phyloP scores from a whole-genome alignment of 768 basidiomycete genomes.

The Gloeopeniophorella convolvens region DNA sequence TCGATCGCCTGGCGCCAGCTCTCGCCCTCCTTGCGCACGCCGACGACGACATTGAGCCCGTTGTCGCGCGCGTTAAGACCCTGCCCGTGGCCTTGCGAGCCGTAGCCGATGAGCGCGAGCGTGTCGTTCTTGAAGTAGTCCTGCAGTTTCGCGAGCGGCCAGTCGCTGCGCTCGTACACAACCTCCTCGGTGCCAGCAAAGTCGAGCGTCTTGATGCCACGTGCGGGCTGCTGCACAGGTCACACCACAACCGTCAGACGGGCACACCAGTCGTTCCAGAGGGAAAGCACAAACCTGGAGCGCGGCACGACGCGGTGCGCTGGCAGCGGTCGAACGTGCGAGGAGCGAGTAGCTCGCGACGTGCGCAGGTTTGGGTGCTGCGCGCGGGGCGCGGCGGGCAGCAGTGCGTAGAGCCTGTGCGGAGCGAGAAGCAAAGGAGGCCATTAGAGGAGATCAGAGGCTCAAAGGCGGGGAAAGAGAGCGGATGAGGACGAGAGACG shows the following conservation, averaged over 20 bases:
- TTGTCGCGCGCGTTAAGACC: slow-evolving; percentile 99
- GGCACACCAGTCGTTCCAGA: background rate
- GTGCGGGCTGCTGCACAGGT: slow-evolving; percentile 38
- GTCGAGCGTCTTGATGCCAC: slow-evolving; percentile 92
- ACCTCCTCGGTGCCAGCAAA: slow-evolving; percentile 92
- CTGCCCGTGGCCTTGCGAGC: slow-evolving; percentile 98
- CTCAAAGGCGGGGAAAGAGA: background rate
- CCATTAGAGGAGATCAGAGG: slow-evolving; percentile 32
- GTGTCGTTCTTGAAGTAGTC: slow-evolving; percentile 99
- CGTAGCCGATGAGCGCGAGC: slow-evolving; percentile 97
- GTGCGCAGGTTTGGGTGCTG: slow-evolving; percentile 36
- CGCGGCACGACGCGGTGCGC: slow-evolving; percentile 20
- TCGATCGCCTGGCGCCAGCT: slow-evolving; percentile 93
- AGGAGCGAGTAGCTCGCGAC: slow-evolving; percentile 60
- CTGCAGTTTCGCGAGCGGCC: slow-evolving; percentile 96
- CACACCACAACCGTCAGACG: background rate
- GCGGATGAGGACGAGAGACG: background rate
- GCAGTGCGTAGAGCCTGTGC: slow-evolving; percentile 57
- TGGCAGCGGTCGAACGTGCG: slow-evolving; percentile 32
- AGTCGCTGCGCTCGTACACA: slow-evolving; percentile 94
- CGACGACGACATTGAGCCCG: slow-evolving; percentile 96
- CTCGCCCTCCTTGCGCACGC: slow-evolving; percentile 95
- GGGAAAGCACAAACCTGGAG: slow-evolving; percentile 2
- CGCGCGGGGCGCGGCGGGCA: slow-evolving; percentile 59
- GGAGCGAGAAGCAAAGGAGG: slow-evolving; percentile 63